Conservation (phyloP, 1,139 yeast species). For the Lodderomyces oxycetoniae region DNA sequence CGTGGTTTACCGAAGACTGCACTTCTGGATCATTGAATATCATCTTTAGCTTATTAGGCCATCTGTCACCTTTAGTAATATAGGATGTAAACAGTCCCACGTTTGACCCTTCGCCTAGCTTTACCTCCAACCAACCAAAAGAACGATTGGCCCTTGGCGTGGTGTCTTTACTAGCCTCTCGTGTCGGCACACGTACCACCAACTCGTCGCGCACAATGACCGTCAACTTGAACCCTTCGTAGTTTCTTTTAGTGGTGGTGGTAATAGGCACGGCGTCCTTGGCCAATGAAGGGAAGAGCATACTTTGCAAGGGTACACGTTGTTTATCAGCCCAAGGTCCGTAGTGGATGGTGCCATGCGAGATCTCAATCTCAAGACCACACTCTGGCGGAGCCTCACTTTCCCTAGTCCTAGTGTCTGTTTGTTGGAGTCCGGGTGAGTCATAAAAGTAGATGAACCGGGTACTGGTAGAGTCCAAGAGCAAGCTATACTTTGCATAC, state of each 20-base stretch:
- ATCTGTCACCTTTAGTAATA: constrained; percentile 52
- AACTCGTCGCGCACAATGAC: constrained; percentile 59
- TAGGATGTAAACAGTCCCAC: constrained; percentile 47
- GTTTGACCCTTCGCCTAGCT: constrained; percentile 51
- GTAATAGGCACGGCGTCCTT: constrained; percentile 51
- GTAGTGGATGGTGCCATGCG: constrained; percentile 66
- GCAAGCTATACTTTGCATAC: constrained; percentile 75
- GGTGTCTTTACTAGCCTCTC: constrained; percentile 76
- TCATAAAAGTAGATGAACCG: constrained; percentile 64
- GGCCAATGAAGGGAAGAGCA: constrained; percentile 66
- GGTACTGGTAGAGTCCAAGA: constrained; percentile 60
- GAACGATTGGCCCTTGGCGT: constrained; percentile 36
- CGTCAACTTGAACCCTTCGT: constrained; percentile 51
- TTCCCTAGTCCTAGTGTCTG: constrained; percentile 14
- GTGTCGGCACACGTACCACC: constrained; percentile 71
- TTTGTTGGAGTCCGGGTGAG: constrained; percentile 59
- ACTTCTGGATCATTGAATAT: constrained; percentile 58
- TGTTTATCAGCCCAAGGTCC: constrained; percentile 98
- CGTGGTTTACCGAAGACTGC: constrained; percentile 85
- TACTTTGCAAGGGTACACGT: constrained; percentile 56
- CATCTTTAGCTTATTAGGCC: constrained; percentile 47
- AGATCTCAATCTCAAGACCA: constrained; percentile 58
- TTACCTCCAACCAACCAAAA: constrained; percentile 89
- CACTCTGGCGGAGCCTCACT: constrained; percentile 45
- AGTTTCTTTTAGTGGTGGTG: constrained; percentile 51